Evolutionary conservation across 768 basidiomycete species (phyloP).

Genomic region (Amyloporia xantha): DNA sequence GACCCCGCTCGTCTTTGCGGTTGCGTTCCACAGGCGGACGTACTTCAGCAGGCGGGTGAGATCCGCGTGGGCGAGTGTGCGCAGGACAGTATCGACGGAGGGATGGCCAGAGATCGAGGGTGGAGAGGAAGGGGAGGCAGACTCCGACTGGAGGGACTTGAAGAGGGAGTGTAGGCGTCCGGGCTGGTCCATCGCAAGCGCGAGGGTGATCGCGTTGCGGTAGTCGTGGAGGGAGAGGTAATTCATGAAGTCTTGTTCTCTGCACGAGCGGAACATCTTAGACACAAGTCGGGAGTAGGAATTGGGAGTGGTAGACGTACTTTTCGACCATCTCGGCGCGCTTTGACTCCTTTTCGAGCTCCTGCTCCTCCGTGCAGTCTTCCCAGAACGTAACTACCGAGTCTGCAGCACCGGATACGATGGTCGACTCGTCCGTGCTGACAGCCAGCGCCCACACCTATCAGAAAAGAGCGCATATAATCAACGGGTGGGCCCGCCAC

Average conservation of each 20-base stretch:
- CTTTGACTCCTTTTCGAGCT: slow-evolving; percentile 65
- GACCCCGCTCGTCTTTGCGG: slow-evolving; percentile 75
- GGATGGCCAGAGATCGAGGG: slow-evolving; percentile 55
- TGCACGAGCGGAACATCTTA: slow-evolving; percentile 24
- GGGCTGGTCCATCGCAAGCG: slow-evolving; percentile 90
- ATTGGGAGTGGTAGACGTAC: slow-evolving; percentile 47
- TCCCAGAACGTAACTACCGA: slow-evolving; percentile 96
- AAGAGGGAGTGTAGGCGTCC: slow-evolving; percentile 81
- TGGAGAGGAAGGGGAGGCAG: slow-evolving; percentile 15
- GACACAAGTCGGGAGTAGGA: background rate
- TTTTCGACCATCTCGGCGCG: slow-evolving; percentile 71
- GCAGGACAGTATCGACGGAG: slow-evolving; percentile 78
- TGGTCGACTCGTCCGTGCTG: slow-evolving; percentile 70
- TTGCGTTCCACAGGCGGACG: slow-evolving; percentile 92
- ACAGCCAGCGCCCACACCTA: slow-evolving; percentile 97
- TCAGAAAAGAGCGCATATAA: background rate
- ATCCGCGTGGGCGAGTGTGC: slow-evolving; percentile 62
- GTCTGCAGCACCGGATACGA: slow-evolving; percentile 94
- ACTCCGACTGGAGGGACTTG: slow-evolving; percentile 41
- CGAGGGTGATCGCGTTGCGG: slow-evolving; percentile 83
- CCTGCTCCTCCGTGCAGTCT: slow-evolving; percentile 85
- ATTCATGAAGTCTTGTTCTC: slow-evolving; percentile 94
- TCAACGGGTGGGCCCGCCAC: background rate
- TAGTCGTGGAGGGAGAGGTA: slow-evolving; percentile 87
- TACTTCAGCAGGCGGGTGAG: slow-evolving; percentile 77